phyloP scores from a whole-genome alignment of 1,139 yeast species.

The Nadsonia commutata region DNA sequence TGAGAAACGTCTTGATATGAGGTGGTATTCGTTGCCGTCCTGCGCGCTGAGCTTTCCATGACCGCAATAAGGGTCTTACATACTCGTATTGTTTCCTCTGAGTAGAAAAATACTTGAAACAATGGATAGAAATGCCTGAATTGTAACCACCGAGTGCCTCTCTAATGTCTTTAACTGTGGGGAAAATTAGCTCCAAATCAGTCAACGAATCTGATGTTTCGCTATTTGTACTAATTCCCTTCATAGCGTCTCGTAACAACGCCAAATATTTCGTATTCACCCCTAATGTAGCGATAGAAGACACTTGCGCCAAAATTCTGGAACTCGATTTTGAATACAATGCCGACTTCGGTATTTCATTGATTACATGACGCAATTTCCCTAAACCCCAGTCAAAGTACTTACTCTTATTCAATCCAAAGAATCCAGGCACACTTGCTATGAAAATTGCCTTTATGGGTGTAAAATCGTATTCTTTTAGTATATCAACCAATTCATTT shows the following conservation, averaged over 20 bases:
- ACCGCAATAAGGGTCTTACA: constrained; percentile 14
- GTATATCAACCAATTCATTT: constrained; percentile 8
- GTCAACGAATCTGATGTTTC: neutral
- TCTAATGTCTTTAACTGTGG: constrained; percentile 18
- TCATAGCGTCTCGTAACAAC: neutral
- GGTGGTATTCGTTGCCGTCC: constrained; percentile 22
- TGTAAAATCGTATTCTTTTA: constrained; percentile 17
- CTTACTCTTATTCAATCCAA: constrained; percentile 7
- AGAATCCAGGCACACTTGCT: constrained; percentile 22
- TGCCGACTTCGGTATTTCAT: constrained; percentile 1
- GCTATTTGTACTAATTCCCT: neutral
- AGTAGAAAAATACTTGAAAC: constrained; percentile 12
- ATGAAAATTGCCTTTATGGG: constrained; percentile 16
- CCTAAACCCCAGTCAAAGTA: constrained; percentile 15
- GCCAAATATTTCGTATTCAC: constrained; percentile 12
- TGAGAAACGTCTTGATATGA: constrained; percentile 21
- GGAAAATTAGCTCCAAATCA: constrained; percentile 15
- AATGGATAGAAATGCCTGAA: constrained; percentile 20
- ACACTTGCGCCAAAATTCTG: constrained; percentile 17
- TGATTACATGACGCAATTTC: constrained; percentile 12
- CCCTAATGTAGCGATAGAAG: constrained; percentile 20
- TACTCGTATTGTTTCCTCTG: constrained; percentile 14
- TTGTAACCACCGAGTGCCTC: constrained; percentile 20
- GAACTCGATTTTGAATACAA: neutral
- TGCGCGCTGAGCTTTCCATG: constrained; percentile 19